Percentiles rank a stretch among this genome's conserved stretches.
These are phyloP conservation scores for Globisporangium paddicum DNA, from an alignment of 352 stramenopile genomes.

Conservation along the genomic window DNA sequence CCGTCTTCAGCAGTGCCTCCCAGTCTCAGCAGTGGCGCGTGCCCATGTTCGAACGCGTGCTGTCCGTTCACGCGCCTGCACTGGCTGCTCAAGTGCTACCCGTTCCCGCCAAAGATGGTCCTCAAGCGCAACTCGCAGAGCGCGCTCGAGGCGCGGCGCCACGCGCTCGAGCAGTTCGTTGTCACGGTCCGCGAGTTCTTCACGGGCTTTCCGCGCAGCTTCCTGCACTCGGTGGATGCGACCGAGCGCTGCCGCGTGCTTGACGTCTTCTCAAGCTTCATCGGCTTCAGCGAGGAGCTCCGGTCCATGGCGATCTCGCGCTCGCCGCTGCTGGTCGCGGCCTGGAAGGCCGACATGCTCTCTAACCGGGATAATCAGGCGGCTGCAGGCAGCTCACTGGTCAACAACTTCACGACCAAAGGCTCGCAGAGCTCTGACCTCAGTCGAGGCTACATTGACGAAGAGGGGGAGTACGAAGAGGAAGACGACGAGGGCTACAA, in stretches of 20 bases:
- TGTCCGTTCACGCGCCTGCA: slow-evolving; percentile 51
- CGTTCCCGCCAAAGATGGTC: slow-evolving; percentile 49
- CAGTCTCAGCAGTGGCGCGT: slow-evolving; percentile 8
- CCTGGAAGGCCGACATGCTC: slow-evolving; percentile 18
- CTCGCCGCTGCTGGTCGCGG: slow-evolving; percentile 13
- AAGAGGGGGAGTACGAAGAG: background rate
- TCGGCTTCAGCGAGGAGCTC: slow-evolving; percentile 33
- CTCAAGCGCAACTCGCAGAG: slow-evolving; percentile 33
- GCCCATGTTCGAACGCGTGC: slow-evolving; percentile 40
- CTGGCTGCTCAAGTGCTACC: slow-evolving; percentile 39
- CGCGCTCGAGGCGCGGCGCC: slow-evolving; percentile 33
- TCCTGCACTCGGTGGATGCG: slow-evolving; percentile 38
- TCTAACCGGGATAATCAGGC: slow-evolving; percentile 1
- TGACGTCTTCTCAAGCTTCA: slow-evolving; percentile 32
- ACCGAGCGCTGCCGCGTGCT: slow-evolving; percentile 42
- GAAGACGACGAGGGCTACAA: slow-evolving; percentile 6
- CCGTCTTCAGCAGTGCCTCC: slow-evolving; percentile 7
- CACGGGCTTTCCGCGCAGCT: slow-evolving; percentile 35
- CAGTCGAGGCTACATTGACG: background rate
- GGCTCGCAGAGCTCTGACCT: background rate
- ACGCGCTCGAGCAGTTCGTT: slow-evolving; percentile 52
- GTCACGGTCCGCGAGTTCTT: slow-evolving; percentile 40
- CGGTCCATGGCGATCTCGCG: slow-evolving; percentile 16
- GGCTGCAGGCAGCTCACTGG: background rate
- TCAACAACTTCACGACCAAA: background rate